These are phyloP conservation scores for Quercus glauca DNA, from an alignment of 306 rosid genomes.

Conservation along the genomic window DNA sequence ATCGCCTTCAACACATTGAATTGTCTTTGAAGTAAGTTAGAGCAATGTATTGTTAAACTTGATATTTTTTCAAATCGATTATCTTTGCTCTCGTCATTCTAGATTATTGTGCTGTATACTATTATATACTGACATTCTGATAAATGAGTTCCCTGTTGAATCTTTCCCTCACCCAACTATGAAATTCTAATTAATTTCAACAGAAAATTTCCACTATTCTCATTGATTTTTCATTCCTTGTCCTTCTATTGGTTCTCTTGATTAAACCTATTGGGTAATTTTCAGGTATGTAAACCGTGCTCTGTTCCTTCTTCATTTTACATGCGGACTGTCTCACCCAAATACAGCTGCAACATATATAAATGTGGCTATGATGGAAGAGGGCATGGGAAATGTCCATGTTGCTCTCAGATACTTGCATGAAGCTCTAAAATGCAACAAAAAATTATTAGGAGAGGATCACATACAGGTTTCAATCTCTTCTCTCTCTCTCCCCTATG, in stretches of 20 bases:
- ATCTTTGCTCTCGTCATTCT: constrained; percentile 19
- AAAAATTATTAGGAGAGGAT: constrained; percentile 88
- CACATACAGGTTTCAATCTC: constrained; percentile 76
- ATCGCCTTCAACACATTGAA: constrained; percentile 93
- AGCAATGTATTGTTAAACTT: constrained; percentile 3
- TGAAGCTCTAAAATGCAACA: constrained; percentile 97
- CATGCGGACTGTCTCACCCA: constrained; percentile 94
- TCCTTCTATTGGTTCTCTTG: constrained; percentile 11
- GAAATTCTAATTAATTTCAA: neutral
- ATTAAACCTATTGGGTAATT: constrained; percentile 22
- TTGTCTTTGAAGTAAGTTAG: constrained; percentile 85
- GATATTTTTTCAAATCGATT: constrained; percentile 12
- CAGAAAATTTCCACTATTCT: neutral
- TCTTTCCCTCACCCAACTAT: neutral
- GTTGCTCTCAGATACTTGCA: constrained; percentile 95
- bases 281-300: constrained; percentile 92
- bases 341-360: constrained; percentile 98
- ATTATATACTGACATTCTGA: neutral
- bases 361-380: constrained; percentile 99
- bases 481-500: neutral
- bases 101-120: constrained; percentile 3
- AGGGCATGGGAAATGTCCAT: constrained; percentile 94
- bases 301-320: constrained; percentile 88
- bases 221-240: neutral
- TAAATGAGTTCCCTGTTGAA: neutral